Base-by-base conservation (phyloP, 768 basidiomycete genomes). In the Fomitopsis serialis region DNA sequence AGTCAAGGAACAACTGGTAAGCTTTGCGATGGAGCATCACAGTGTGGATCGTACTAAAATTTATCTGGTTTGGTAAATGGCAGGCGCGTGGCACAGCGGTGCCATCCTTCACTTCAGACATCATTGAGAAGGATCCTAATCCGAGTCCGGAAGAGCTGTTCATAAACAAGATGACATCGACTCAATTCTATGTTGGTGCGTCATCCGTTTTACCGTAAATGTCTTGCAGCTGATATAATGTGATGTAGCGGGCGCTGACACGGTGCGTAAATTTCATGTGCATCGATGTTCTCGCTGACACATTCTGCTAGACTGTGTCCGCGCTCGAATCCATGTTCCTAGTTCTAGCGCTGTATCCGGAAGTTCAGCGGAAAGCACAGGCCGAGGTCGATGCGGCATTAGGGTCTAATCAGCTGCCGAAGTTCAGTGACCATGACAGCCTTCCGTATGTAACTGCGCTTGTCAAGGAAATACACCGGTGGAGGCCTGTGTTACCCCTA, bases 261-360 rank as follows among this genome's bases (percentile, higher is more conserved):
- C 58, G 37, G 58, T 59, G 51, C 2, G 42, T 12, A 2, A 12
- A 4, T 4, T 17, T 5, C 5, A 24, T 4, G 25, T n/a, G 12
- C 5, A 12, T 86, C 59, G 85, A 82, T 0, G 84, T 19, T 32
- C 10, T 15, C 46, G 32, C 27, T 42, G 8, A 40, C 22, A 4
- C 4, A 21, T 15, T 13, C 53, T 40, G 10, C 1, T 56, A 59
- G 1, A 60, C 67, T 0, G 45, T 70, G 25, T 56, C 55, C 3
- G 61, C 63, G 8, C 65, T 72, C 54, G 37, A 40, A 19, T 8
- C 15, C 15, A 15, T 40, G 15, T 63, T 71, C 45, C 55, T 72
- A 11, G 70, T 68, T 1, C 69, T 71, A 66, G 57, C 62, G 3
- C 63, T 70, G 48, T 63, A 69, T 58, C 74, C 70, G 37, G 55